Evolutionary conservation across 306 rosid genomes (phyloP), one percentile per base, ranked within the genome.

Genomic region (Mimosa bimucronata): DNA sequence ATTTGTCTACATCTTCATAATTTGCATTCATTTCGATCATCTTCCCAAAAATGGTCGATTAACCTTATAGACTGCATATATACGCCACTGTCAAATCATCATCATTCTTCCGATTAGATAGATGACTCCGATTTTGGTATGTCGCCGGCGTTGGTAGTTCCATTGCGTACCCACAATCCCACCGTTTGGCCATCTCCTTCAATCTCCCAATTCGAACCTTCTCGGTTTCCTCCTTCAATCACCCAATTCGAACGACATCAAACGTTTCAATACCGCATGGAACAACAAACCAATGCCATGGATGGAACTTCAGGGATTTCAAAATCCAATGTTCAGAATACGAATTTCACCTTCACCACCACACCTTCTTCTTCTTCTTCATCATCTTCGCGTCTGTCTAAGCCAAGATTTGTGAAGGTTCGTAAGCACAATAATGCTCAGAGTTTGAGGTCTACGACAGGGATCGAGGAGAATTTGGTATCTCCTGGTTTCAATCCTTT

Each of bases 361-460:
- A 23, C 91, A 19, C 52, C 86, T 78, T 69, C 95, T 19, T 75
- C 85, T 77, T 60, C 94, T 19, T 75, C 53, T 70, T 75, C 86
- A 13, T 34, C 38, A 6, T 34, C 77, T 66, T 82, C 90, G 14
- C 91, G 90, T 61, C 81, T 83, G 18, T 61, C 92, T 25, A 89
- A 82, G 85, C 98, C 98, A 18, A 81, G 97, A 81, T 41, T 91
- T 50, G 48, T 73, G 19, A 96, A 96, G 87, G 80, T 87, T 57
- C 88, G 94, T 6, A 90, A 76, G 80, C 92, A 87, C 34, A 58
- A 74, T 76, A 88, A 65, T 79, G 84, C 90, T 21, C 93, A 78
- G 84, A 78, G 75, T 71, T 68, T 77, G 73, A 75, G 82, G 75
- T 79, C 91, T 26, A 52, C 91, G 14, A 44, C 76, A 29, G 73